Percentiles rank a stretch among this genome's conserved stretches.
Evolutionary conservation across 306 rosid genomes (phyloP).

Genomic region (Carpinus fangiana): DNA sequence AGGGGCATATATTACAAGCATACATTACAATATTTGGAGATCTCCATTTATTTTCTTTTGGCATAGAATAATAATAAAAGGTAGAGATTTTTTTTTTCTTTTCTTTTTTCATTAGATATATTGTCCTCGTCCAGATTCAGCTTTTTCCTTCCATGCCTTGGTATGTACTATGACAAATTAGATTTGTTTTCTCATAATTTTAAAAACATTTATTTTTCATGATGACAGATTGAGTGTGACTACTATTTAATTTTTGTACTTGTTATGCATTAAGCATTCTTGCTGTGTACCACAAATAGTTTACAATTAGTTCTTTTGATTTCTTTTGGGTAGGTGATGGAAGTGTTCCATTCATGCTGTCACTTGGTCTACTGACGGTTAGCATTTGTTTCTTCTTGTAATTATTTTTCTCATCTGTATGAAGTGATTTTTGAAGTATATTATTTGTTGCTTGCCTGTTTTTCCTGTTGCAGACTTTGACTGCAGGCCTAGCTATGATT

Average conservation of each 20-base stretch:
- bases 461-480: constrained; percentile 69
- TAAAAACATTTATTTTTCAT: neutral
- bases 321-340: constrained; percentile 70
- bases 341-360: constrained; percentile 66
- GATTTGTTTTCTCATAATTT: neutral
- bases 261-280: constrained; percentile 7
- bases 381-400: constrained; percentile 27
- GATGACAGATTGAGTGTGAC: constrained; percentile 6
- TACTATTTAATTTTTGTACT: neutral
- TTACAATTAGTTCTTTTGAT: constrained; percentile 18
- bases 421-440: constrained; percentile 9
- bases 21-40: neutral
- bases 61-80: neutral
- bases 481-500: constrained; percentile 76
- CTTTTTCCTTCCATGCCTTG: constrained; percentile 3
- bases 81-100: neutral
- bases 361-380: constrained; percentile 94
- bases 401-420: constrained; percentile 15
- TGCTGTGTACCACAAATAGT: neutral
- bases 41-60: neutral
- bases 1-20: neutral
- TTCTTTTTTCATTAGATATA: neutral
- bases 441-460: constrained; percentile 11
- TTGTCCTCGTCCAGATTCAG: neutral
- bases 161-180: constrained; percentile 6